Base-by-base conservation (phyloP, 2,329 filamentous ascomycete genomes). In the Xylariaceae sp. region DNA sequence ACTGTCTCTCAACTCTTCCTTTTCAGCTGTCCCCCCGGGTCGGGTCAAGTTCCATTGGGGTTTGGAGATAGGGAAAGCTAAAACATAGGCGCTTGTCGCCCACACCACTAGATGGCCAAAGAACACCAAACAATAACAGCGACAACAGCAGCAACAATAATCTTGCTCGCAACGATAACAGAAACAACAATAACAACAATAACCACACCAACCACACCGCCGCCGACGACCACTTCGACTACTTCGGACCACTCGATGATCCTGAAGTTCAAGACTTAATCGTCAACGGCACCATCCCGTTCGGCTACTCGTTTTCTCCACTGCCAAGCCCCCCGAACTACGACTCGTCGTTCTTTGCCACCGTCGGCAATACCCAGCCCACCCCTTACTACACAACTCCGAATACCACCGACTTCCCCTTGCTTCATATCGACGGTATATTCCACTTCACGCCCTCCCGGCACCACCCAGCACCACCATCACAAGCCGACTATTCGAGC, bases 21-120 rank as follows among this genome's bases (percentile, higher is more conserved):
- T 12, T 37, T 37, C 19, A 6, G 14, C 8, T 34, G n/a, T n/a
- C n/a, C n/a, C n/a, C n/a, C n/a, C n/a, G n/a, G n/a, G n/a, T n/a
- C n/a, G n/a, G n/a, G n/a, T 14, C 29, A 33, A 28, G 26, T 19
- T 36, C 17, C 28, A 14, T 47, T 52, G 28, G 19, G 47, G 53
- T 36, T 53, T 50, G 28, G 37, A 39, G 41, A 40, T 37, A 29
- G 37, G 14, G 40, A 41, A 53, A 37, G 50, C 53, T 56, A 54
- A 58, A 51, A 51, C 47, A 33, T 31, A 31, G 57, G 53, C 53
- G 53, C 48, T 44, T 41, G 53, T 50, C 48, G 53, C 48, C 45
- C 44, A 23, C 48, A 43, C 41, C 46, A 36, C 31, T 52, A 61
- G 54, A 55, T 41, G 50, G 46, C 46, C 50, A 28, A 36, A 36